These are phyloP conservation scores for Pseudozyma hubeiensis DNA, from an alignment of 1,284 basidiomycete species.

Conservation along the genomic window DNA sequence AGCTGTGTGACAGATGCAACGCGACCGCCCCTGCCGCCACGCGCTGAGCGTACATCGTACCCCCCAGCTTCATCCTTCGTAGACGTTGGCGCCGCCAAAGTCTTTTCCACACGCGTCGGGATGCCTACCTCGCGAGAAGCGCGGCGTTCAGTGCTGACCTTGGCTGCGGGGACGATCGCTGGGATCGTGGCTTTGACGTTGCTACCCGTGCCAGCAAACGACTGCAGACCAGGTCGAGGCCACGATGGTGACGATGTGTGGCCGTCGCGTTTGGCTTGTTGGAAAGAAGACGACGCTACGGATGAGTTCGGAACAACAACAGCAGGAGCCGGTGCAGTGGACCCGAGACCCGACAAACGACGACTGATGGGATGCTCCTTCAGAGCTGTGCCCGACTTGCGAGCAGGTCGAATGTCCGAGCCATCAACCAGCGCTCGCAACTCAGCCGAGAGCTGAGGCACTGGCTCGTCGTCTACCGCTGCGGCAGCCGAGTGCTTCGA, in stretches of 20 bases:
- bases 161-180: neutral
- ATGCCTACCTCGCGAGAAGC: constrained; percentile 36
- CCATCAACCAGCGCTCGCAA: constrained; percentile 53
- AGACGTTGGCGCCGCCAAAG: constrained; percentile 20
- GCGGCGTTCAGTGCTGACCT: constrained; percentile 16
- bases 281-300: neutral
- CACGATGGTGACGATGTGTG: constrained; percentile 46
- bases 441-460: constrained; percentile 54
- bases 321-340: constrained; percentile 9
- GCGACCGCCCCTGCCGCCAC: constrained; percentile 80
- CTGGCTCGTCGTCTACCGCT: constrained; percentile 21
- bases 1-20: constrained; percentile 80
- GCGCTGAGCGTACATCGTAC: constrained; percentile 80
- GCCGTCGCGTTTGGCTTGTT: constrained; percentile 23
- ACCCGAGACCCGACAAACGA: constrained; percentile 28
- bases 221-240: constrained; percentile 35
- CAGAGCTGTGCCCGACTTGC: constrained; percentile 51
- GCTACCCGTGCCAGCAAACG: neutral
- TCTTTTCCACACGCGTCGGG: constrained; percentile 39
- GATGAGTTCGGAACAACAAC: constrained; percentile 14
- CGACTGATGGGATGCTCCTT: constrained; percentile 50
- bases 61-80: constrained; percentile 11
- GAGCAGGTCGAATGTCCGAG: constrained; percentile 37
- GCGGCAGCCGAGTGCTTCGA: constrained; percentile 15
- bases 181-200: neutral